phyloP scores from a whole-genome alignment of 257 asterid genomes.

The Scutellaria barbata region DNA sequence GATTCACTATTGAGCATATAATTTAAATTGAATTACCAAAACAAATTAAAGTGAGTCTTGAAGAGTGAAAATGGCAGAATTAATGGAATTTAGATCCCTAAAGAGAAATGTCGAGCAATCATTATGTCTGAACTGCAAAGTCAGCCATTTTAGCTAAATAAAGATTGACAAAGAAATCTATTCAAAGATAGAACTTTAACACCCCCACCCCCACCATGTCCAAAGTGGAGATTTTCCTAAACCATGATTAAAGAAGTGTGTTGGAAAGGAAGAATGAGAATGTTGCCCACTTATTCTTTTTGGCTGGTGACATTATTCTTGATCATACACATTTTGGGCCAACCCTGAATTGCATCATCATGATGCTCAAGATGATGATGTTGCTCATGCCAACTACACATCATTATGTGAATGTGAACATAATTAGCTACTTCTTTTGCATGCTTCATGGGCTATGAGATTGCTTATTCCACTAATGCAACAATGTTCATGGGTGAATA shows the following conservation, averaged over 20 bases:
- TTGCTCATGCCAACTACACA: constrained; percentile 59
- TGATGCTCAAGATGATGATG: constrained; percentile 64
- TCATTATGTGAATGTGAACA: constrained; percentile 32
- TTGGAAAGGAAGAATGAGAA: constrained; percentile 41
- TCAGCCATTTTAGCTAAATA: constrained; percentile 45
- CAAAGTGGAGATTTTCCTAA: constrained; percentile 60
- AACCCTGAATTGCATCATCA: constrained; percentile 52
- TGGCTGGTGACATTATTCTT: constrained; percentile 44
- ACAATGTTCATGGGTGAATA: no score
- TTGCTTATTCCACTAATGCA: no score
- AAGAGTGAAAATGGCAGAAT: constrained; percentile 41
- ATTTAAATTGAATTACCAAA: constrained; percentile 23
- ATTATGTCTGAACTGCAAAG: constrained; percentile 60
- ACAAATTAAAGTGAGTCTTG: constrained; percentile 17
- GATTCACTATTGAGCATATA: constrained; percentile 15
- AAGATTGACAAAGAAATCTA: constrained; percentile 13
- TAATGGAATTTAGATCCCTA: constrained; percentile 44
- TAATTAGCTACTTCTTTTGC: constrained; percentile 13
- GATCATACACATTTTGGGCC: constrained; percentile 37
- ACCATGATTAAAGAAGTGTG: constrained; percentile 49
- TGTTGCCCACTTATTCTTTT: constrained; percentile 39
- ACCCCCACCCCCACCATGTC: constrained; percentile 33
- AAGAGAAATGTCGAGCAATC: constrained; percentile 52
- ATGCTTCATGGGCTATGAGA: background rate
- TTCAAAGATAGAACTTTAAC: background rate